These are phyloP conservation scores for Nannizzia gypsea DNA, from an alignment of 2,329 filamentous ascomycete genomes.

Conservation along the genomic window DNA sequence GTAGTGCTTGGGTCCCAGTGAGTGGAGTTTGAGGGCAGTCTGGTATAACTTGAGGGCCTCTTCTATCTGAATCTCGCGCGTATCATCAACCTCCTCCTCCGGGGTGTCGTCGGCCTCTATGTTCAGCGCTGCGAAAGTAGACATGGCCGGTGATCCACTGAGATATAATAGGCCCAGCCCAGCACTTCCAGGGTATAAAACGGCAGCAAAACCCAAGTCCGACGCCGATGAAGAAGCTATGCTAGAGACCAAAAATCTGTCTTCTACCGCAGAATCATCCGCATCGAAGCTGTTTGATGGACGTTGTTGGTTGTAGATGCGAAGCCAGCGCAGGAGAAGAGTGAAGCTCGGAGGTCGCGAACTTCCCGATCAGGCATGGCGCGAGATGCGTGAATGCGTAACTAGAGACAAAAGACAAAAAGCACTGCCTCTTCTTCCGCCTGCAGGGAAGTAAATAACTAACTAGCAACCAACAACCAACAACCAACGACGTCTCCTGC, in stretches of 20 bases:
- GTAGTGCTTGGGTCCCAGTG: slow-evolving; percentile 68
- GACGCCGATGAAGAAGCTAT: no score
- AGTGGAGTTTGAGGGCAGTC: slow-evolving; percentile 77
- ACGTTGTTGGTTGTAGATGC: not conserved
- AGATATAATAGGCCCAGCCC: not conserved
- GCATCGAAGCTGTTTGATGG: not conserved
- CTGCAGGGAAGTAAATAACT: not conserved
- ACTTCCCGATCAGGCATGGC: slow-evolving; percentile 11
- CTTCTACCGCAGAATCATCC: no score
- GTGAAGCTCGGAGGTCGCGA: slow-evolving; percentile 2
- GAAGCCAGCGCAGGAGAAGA: not conserved
- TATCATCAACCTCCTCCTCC: slow-evolving; percentile 78
- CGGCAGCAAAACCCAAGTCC: not conserved
- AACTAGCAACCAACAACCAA: not conserved
- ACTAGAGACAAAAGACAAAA: not conserved
- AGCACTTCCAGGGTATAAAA: not conserved
- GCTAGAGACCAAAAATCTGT: no score
- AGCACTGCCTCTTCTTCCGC: not conserved
- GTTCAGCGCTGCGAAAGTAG: slow-evolving; percentile 76
- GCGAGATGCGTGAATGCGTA: slow-evolving; percentile 1
- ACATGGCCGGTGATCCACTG: slow-evolving; percentile 25
- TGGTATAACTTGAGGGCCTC: slow-evolving; percentile 94
- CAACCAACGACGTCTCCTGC: not conserved
- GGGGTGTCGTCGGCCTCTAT: slow-evolving; percentile 83
- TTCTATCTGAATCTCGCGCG: slow-evolving; percentile 92